A percentile compares a stretch with the other conserved stretches of the same genome.
Evolutionary conservation across 768 basidiomycete species (phyloP).

Genomic region (Leccinum arenicola): DNA sequence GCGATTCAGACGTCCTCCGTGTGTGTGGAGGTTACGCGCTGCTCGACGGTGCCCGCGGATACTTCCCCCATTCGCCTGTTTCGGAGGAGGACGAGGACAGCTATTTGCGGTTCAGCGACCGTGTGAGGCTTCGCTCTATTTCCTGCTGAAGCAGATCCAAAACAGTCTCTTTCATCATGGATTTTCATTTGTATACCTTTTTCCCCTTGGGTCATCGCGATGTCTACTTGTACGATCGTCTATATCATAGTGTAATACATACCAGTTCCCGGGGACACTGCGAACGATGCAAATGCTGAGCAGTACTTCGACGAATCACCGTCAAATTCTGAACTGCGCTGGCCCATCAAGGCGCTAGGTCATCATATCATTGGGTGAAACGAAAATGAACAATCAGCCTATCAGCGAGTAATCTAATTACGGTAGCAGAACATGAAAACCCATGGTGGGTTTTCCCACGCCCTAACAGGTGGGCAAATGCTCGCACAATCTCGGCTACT

Average conservation of each 20-base stretch:
- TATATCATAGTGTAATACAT: background rate
- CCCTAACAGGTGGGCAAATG: no score
- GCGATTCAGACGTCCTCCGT: background rate
- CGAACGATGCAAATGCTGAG: background rate
- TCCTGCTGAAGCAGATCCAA: background rate
- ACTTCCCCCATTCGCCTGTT: conserved; percentile 16
- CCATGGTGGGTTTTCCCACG: no score
- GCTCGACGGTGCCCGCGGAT: conserved; percentile 22
- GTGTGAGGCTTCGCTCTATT: conserved; percentile 13
- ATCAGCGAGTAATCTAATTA: background rate
- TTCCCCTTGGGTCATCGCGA: background rate
- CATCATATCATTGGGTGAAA: background rate
- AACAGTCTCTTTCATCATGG: background rate
- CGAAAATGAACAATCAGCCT: background rate
- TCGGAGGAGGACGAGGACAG: conserved; percentile 13
- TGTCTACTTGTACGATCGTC: background rate
- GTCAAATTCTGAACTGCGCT: no score
- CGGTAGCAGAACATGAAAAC: no score
- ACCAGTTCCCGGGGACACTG: background rate
- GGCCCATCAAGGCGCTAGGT: background rate
- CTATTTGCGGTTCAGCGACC: conserved; percentile 9
- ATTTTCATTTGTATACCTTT: background rate
- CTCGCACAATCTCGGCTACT: background rate
- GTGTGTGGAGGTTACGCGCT: conserved; percentile 23
- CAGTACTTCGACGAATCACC: background rate